These are phyloP conservation scores for Eragrostis tef DNA, from an alignment of 202 grass and related monocot genomes.

Conservation along the genomic window DNA sequence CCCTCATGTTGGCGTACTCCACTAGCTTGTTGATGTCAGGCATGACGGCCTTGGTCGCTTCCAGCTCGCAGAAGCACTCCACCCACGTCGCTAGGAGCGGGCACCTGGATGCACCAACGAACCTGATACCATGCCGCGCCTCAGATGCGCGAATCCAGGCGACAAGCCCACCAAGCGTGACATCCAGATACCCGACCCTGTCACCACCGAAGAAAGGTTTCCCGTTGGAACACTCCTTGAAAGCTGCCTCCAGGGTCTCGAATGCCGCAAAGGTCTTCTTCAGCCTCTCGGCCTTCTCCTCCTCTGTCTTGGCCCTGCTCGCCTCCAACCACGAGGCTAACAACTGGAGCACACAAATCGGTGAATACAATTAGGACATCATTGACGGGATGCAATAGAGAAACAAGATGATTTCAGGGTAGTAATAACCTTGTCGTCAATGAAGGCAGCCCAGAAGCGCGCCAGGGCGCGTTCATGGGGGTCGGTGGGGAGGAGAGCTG, in stretches of 20 bases:
- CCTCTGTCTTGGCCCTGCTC: neutral
- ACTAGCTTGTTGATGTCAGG: conserved; percentile 35
- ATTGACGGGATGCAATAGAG: neutral
- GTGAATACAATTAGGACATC: neutral
- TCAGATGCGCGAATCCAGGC: conserved; percentile 16
- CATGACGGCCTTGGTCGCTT: conserved; percentile 8
- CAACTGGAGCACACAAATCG: neutral
- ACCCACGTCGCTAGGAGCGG: conserved; percentile 42
- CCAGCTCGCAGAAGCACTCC: conserved; percentile 27
- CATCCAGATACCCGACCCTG: conserved; percentile 39
- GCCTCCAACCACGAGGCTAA: conserved; percentile 20
- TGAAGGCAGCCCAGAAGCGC: conserved; percentile 53
- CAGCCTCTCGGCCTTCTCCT: conserved; percentile 30
- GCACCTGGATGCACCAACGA: conserved; percentile 40
- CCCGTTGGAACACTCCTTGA: conserved; percentile 33
- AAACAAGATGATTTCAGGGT: neutral
- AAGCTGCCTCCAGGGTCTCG: conserved; percentile 13
- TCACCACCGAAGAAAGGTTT: conserved; percentile 58
- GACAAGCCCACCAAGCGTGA: conserved; percentile 22
- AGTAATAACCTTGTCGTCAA: conserved; percentile 46
- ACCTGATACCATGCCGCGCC: neutral
- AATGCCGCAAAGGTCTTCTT: neutral
- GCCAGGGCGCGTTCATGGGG: conserved; percentile 48
- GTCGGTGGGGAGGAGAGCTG: conserved; percentile 49
- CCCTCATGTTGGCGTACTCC: conserved; percentile 2